Evolutionary conservation across 2,329 filamentous ascomycete genomes (phyloP), one percentile per base, ranked within the genome.

Genomic region (Cordyceps militaris): DNA sequence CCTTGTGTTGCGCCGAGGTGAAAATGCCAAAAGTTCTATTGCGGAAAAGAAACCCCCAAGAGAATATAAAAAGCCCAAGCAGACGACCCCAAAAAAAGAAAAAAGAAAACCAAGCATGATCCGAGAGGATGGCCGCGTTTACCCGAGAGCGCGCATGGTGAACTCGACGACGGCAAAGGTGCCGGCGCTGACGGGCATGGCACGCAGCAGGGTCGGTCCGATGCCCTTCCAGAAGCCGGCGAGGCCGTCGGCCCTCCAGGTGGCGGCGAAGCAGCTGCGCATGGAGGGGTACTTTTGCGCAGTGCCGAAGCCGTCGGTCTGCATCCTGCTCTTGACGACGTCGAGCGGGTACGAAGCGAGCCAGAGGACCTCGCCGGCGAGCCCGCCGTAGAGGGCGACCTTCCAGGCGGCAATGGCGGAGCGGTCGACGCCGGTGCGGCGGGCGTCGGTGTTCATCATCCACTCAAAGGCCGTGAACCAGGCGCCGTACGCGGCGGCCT

Each of bases 291-390:
- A 99, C 69, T 80, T 81, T 77, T 86, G 85, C 62, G 81, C 75
- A 50, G 71, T 61, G 4, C 89, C 91, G 69, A 97, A 94, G 0
- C 89, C 92, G 74, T 99, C 94, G 59, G 88, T 96, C 82, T 99
- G 94, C 93, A 97, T 97, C 83, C 96, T 97, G 75, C 91, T 96
- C 88, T 99, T 99, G 74, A 99, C 76, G 28, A 99, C 93, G 74
- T 99, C 94, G 63, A 99, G 88, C 23, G 94, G 94, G 75, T 99
- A 99, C 69, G 91, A 96, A 36, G 82, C 81, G 57, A 99, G 77
- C 94, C 94, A 99, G 58, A 99, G 81, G 54, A 86, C 90, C 79
- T 99, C 94, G 65, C 94, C 94, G 0, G 94, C 94, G 42, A 99
- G 73, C 46, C 94, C 94, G 63, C 94, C 94, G 71, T 97, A 99